A percentile compares a stretch with the other conserved stretches of the same genome.
Evolutionary conservation across 2,329 filamentous ascomycete genomes (phyloP).

Genomic region (Oidium heveae): DNA sequence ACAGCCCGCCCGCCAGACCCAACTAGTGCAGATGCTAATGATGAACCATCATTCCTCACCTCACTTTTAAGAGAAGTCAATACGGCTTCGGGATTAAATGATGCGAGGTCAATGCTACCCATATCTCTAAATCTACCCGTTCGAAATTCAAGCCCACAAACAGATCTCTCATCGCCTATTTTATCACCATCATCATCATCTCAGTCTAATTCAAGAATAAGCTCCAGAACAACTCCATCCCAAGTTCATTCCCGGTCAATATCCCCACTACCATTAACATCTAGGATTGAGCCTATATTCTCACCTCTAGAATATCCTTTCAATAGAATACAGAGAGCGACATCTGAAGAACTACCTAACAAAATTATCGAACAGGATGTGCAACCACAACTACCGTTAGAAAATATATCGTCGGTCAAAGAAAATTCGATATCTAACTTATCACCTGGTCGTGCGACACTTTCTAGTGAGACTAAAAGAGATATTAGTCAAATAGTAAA

Average conservation of each 20-base stretch:
- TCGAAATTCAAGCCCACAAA: constrained; percentile 13
- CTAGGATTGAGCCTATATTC: constrained; percentile 46
- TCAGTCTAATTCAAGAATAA: constrained; percentile 38
- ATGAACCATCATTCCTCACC: constrained; percentile 56
- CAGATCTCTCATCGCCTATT: constrained; percentile 33
- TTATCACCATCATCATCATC: constrained; percentile 39
- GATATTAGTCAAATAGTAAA: constrained; percentile 78
- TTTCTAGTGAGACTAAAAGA: constrained; percentile 66
- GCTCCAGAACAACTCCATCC: constrained; percentile 45
- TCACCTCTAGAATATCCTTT: constrained; percentile 54
- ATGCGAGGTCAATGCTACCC: constrained; percentile 18
- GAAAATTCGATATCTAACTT: background rate
- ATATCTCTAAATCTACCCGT: constrained; percentile 6
- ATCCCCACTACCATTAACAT: constrained; percentile 44
- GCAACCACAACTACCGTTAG: background rate
- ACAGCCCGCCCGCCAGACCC: constrained; percentile 5
- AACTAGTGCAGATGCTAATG: constrained; percentile 16
- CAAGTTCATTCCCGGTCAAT: constrained; percentile 31
- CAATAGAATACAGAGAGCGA: constrained; percentile 19
- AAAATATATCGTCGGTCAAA: background rate
- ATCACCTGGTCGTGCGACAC: constrained; percentile 29
- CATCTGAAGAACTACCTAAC: background rate
- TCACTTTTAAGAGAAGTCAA: constrained; percentile 78
- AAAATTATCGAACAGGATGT: background rate
- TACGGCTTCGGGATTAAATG: constrained; percentile 30